Evolutionary conservation across 257 asterid genomes (phyloP).

Genomic region (Nicotiana knightiana): DNA sequence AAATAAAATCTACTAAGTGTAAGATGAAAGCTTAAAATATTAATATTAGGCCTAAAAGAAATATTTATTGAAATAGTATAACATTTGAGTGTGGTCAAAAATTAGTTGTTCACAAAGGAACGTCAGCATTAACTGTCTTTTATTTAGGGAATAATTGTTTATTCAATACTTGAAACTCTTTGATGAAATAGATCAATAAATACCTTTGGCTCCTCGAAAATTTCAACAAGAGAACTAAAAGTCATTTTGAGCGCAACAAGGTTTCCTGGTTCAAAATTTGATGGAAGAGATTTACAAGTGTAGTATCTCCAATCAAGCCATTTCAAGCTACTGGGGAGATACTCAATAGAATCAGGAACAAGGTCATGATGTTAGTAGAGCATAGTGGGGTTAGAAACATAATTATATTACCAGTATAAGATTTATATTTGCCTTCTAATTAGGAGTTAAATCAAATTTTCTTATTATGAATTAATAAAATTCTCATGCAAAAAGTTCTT

Average conservation of each 20-base stretch:
- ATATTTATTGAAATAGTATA: too few species aligned
- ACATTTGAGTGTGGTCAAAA: too few species aligned
- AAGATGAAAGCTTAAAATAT: too few species aligned
- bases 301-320: conserved; percentile 1
- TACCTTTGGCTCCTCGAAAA: background rate
- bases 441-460: too few species aligned
- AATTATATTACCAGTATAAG: background rate
- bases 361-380: background rate
- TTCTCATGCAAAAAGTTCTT: background rate
- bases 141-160: background rate
- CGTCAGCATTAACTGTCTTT: background rate
- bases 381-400: background rate
- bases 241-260: background rate
- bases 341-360: background rate
- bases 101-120: too few species aligned
- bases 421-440: background rate
- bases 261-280: background rate
- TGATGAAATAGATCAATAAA: background rate
- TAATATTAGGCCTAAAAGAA: too few species aligned
- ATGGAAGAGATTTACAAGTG: background rate
- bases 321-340: background rate
- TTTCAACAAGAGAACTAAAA: background rate
- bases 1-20: too few species aligned
- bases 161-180: background rate
- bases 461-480: background rate